Conservation (phyloP, 805 yeast species). For the Metschnikowia vanudenii region DNA sequence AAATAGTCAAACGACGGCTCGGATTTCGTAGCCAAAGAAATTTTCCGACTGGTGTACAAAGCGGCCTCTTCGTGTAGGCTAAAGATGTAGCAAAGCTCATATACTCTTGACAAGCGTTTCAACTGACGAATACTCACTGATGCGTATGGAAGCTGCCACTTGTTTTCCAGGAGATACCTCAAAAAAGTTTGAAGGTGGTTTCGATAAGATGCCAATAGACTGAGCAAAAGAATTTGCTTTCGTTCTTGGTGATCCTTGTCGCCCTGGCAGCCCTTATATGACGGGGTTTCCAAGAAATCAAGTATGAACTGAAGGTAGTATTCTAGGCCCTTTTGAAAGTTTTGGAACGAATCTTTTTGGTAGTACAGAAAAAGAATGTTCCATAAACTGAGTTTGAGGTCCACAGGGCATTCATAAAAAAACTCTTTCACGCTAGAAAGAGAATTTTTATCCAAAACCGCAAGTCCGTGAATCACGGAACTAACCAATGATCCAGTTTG, state of each 20-base stretch:
- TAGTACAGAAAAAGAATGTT: constrained; percentile 62
- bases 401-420: constrained; percentile 60
- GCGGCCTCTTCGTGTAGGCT: constrained; percentile 54
- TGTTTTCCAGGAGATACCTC: constrained; percentile 21
- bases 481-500: constrained; percentile 11
- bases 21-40: constrained; percentile 45
- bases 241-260: constrained; percentile 26
- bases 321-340: constrained; percentile 51
- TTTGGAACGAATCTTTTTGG: constrained; percentile 26
- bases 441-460: constrained; percentile 21
- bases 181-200: constrained; percentile 45
- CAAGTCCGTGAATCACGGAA: constrained; percentile 16
- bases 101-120: constrained; percentile 27
- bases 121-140: constrained; percentile 16
- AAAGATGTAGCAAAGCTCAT: constrained; percentile 48
- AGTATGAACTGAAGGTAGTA: constrained; percentile 48
- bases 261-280: constrained; percentile 21
- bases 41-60: constrained; percentile 32
- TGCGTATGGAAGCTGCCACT: constrained; percentile 34
- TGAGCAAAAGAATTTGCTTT: constrained; percentile 39
- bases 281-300: constrained; percentile 27
- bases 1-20: constrained; percentile 42
- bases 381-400: constrained; percentile 74
- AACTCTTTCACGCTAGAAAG: constrained; percentile 56
- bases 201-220: constrained; percentile 53